Evolutionary conservation across 352 stramenopile species (phyloP), one percentile per base, ranked within the genome.

Genomic region (Peronospora farinosa): DNA sequence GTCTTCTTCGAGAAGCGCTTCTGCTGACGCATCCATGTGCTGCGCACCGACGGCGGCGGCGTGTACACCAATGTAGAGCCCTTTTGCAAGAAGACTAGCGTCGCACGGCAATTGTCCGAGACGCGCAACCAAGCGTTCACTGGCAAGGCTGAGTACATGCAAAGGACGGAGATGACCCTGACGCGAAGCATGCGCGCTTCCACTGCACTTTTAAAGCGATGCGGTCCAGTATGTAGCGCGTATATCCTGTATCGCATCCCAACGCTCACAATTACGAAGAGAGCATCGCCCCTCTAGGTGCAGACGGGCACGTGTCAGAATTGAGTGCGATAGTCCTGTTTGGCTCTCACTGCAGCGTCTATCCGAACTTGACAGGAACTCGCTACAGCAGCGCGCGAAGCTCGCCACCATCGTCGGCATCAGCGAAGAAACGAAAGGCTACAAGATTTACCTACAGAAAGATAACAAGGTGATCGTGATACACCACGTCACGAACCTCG

Each of bases 11-110:
- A 65, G 27, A 51, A 47, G 13, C 1, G 9, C 0, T 54, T 57
- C 2, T n/a, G 51, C 7, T 60, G 39, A 9, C 13, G 10, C 0
- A 43, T 61, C 1, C 51, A 53, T 12, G 57, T 57, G 1, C 10
- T n/a, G n/a, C n/a, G n/a, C n/a, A n/a, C n/a, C n/a, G n/a, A n/a
- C n/a, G n/a, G 45, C 57, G n/a, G 61, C 0, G 54, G 53, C 0
- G 60, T 74, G 41, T 74, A 67, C 25, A 0, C n/a, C 11, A 65
- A 62, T 19, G 42, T 63, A 0, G 60, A 72, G 5, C 36, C 69
- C 0, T 69, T 74, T 16, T 72, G 67, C 19, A 48, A 57, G 7
- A 1, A 33, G 0, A 63, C 43, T 0, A 60, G 60, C 0, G 48
- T 72, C 0, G 36, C 36, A 0, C 17, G 63, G 0, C 60, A 77